Evolutionary conservation across 768 basidiomycete genomes (phyloP).

Genomic region (Leccinum pellstonianum): DNA sequence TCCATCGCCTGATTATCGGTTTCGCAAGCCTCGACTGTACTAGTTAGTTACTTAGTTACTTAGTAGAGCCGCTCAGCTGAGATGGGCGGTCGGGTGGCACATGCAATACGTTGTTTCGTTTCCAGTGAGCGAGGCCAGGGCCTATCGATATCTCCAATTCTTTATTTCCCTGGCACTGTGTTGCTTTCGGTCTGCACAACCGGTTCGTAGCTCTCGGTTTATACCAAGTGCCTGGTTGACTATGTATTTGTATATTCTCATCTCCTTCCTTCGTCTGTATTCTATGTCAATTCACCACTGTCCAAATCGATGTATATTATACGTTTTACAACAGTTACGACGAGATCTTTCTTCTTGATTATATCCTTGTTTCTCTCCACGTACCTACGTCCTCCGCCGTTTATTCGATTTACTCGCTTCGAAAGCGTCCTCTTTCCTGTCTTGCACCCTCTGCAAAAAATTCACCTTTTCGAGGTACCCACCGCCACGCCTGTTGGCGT

Average conservation of each 20-base stretch:
- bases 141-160: no score
- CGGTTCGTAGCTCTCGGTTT: no score
- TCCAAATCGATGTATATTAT: constrained; percentile 12
- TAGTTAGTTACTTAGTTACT: no score
- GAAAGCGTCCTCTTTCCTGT: constrained; percentile 62
- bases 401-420: constrained; percentile 58
- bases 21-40: not conserved
- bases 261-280: not conserved
- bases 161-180: no score
- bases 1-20: not conserved
- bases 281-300: not conserved
- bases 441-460: constrained; percentile 74
- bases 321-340: not conserved
- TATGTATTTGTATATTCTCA: no score
- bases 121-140: not conserved
- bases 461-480: constrained; percentile 86
- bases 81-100: not conserved
- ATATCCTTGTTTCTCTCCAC: not conserved
- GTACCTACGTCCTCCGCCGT: constrained; percentile 36
- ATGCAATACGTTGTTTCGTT: not conserved
- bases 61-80: not conserved
- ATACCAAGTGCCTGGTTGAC: no score
- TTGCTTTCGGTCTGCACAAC: no score
- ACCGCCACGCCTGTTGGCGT: constrained; percentile 68
- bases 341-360: not conserved